Percentiles rank a stretch among this genome's conserved stretches.
These are phyloP conservation scores for Candida pseudoviswanathii DNA, from an alignment of 1,139 yeast species.

Conservation along the genomic window DNA sequence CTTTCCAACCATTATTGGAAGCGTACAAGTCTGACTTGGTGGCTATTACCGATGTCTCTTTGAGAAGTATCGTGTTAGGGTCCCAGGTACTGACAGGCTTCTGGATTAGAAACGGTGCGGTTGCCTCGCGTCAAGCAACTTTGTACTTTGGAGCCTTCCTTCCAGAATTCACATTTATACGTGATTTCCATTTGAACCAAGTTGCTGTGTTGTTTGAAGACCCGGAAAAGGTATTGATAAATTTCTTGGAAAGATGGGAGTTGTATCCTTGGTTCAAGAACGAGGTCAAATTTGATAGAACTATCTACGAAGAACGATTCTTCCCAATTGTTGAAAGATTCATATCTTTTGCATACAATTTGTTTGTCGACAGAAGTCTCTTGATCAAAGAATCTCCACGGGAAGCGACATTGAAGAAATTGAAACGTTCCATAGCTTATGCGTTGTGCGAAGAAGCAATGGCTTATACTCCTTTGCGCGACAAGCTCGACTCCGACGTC, in stretches of 20 bases:
- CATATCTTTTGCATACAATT: slow-evolving; percentile 54
- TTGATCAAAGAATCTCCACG: slow-evolving; percentile 33
- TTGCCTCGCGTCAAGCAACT: slow-evolving; percentile 50
- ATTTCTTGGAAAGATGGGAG: slow-evolving; percentile 65
- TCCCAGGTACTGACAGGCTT: slow-evolving; percentile 78
- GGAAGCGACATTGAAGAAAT: slow-evolving; percentile 26
- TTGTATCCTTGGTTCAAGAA: slow-evolving; percentile 55
- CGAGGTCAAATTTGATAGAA: slow-evolving; percentile 32
- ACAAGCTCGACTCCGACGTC: slow-evolving; percentile 37
- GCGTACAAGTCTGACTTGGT: slow-evolving; percentile 31
- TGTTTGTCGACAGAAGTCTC: slow-evolving; percentile 55
- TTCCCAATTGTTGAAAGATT: slow-evolving; percentile 53
- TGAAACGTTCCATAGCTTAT: slow-evolving; percentile 46
- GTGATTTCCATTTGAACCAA: slow-evolving; percentile 63
- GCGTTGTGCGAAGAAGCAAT: slow-evolving; percentile 54
- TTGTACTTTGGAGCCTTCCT: slow-evolving; percentile 36
- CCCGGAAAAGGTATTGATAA: slow-evolving; percentile 43
- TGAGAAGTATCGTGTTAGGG: slow-evolving; percentile 64
- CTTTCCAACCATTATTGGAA: slow-evolving; percentile 20
- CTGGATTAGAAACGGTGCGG: slow-evolving; percentile 87
- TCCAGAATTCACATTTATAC: slow-evolving; percentile 36
- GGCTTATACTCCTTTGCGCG: slow-evolving; percentile 52
- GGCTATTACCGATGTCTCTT: slow-evolving; percentile 54
- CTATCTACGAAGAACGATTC: slow-evolving; percentile 63
- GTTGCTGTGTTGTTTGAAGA: slow-evolving; percentile 48